Percentiles rank a stretch among this genome's conserved stretches.
These are phyloP conservation scores for Scheffersomyces parashehatae DNA, from an alignment of 1,139 yeast genomes.

Conservation along the genomic window DNA sequence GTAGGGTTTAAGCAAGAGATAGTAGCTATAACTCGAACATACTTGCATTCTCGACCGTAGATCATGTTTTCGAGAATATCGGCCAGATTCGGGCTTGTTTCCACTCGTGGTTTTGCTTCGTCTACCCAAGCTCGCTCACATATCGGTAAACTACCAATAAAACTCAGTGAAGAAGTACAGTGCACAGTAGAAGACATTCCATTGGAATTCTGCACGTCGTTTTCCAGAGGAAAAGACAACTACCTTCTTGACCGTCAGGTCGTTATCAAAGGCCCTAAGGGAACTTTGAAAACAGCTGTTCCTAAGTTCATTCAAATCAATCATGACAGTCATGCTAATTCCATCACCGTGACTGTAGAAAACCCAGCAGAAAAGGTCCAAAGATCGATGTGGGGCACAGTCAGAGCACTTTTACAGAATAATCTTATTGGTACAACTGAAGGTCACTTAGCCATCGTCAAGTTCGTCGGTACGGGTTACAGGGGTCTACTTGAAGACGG, in stretches of 20 bases:
- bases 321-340: conserved; percentile 24
- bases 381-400: conserved; percentile 94
- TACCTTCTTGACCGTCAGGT: conserved; percentile 61
- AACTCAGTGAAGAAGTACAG: conserved; percentile 32
- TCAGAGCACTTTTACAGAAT: conserved; percentile 76
- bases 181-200: conserved; percentile 41
- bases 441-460: conserved; percentile 85
- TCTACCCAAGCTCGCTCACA: conserved; percentile 34
- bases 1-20: too few species aligned
- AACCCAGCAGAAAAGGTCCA: conserved; percentile 66
- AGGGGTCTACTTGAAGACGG: conserved; percentile 71
- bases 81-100: conserved; percentile 1
- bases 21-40: too few species aligned
- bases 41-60: too few species aligned
- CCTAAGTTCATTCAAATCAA: conserved; percentile 68
- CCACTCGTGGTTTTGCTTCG: conserved; percentile 22
- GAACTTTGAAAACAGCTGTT: conserved; percentile 59
- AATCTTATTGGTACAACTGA: conserved; percentile 85
- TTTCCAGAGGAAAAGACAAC: conserved; percentile 68
- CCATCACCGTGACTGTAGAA: conserved; percentile 55
- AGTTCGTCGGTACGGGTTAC: conserved; percentile 96
- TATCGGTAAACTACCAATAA: conserved; percentile 44
- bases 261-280: conserved; percentile 80
- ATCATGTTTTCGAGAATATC: not conserved
- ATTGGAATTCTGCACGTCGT: conserved; percentile 49